phyloP scores from a whole-genome alignment of 306 rosid genomes.

The Vigna radiata region DNA sequence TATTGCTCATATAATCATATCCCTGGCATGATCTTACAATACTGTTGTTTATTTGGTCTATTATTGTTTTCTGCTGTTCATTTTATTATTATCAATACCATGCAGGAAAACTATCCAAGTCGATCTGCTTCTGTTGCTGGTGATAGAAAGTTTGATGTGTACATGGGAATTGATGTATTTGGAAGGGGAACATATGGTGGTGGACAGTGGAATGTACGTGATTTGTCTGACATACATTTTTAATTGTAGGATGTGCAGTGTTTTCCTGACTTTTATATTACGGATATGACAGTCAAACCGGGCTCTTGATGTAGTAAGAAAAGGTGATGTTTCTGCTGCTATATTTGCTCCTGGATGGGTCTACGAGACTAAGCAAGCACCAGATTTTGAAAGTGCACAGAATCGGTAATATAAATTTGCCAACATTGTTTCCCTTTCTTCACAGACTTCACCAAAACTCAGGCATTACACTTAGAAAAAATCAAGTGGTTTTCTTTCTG shows the following conservation, averaged over 20 bases:
- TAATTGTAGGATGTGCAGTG: too few relatives aligned
- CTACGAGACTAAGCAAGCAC: conserved; percentile 18
- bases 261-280: neutral
- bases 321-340: conserved; percentile 6
- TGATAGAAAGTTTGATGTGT: conserved; percentile 16
- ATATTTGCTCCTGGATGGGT: conserved; percentile 30
- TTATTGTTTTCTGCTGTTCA: neutral
- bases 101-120: conserved; percentile 3
- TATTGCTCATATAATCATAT: neutral
- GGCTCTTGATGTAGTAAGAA: conserved; percentile 8
- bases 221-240: neutral
- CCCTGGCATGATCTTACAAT: neutral
- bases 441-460: neutral
- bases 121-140: neutral
- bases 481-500: neutral
- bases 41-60: neutral
- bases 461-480: neutral
- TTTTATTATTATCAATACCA: neutral
- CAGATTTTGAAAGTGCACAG: conserved; percentile 5
- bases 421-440: neutral
- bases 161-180: conserved; percentile 16
- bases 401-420: neutral
- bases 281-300: neutral
- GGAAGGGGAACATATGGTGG: conserved; percentile 21
- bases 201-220: conserved; percentile 11